Conservation (phyloP, 1,284 basidiomycete species). For the Sporisorium sorghi region DNA sequence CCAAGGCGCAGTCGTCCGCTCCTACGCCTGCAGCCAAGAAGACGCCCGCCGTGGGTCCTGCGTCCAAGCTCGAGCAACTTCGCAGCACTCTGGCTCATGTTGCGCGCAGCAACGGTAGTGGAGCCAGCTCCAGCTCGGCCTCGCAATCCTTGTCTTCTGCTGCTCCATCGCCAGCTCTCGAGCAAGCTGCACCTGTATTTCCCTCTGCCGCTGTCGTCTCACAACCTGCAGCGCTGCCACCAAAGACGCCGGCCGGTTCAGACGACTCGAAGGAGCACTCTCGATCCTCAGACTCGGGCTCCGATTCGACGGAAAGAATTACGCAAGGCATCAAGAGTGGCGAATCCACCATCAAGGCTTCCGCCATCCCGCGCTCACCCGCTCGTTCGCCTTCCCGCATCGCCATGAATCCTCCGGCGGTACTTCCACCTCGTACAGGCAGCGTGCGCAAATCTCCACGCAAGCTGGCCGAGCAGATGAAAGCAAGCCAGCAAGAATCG, state of each 20-base stretch:
- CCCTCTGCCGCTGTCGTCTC: background rate
- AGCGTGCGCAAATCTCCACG: constrained; percentile 50
- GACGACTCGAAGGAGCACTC: constrained; percentile 9
- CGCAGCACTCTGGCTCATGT: constrained; percentile 50
- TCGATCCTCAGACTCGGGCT: constrained; percentile 31
- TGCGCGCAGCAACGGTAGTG: constrained; percentile 37
- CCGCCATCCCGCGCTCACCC: constrained; percentile 50
- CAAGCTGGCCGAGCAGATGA: constrained; percentile 37
- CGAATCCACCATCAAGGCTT: constrained; percentile 50
- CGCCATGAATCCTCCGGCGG: constrained; percentile 31
- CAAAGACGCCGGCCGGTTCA: background rate
- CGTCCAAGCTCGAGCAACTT: constrained; percentile 49
- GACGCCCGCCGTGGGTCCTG: constrained; percentile 27
- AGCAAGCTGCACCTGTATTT: background rate
- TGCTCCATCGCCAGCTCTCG: constrained; percentile 9
- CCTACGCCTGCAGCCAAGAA: constrained; percentile 22
- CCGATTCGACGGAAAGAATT: constrained; percentile 41
- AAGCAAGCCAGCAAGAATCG: constrained; percentile 18
- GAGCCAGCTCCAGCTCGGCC: constrained; percentile 28
- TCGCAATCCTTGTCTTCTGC: constrained; percentile 15
- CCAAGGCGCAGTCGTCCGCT: constrained; percentile 26
- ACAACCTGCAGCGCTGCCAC: constrained; percentile 1
- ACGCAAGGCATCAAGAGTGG: constrained; percentile 26
- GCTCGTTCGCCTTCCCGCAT: constrained; percentile 38
- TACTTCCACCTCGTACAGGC: constrained; percentile 34